Base-by-base conservation (phyloP, 169 alveolate genomes). In the Babesia gibsoni region DNA sequence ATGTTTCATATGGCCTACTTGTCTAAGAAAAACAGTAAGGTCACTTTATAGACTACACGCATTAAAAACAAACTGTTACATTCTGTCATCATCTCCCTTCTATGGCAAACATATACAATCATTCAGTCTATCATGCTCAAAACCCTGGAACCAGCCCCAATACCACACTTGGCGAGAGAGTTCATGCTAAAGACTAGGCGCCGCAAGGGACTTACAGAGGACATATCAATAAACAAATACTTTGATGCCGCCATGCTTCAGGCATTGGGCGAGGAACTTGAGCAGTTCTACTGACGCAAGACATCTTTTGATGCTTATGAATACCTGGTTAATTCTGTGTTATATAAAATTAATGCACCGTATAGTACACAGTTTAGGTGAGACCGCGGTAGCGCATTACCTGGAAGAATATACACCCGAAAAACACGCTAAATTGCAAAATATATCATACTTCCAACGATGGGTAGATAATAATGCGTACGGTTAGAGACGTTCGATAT, bases 141-240 rank as follows among this genome's bases (percentile, higher is more conserved):
- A 39, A 97, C 98, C 36, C 73, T 97, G 45, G 99, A 98, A 77
- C 99, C 99, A 3, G 96, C 99, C 30, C 98, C 99, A 18, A 94
- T 95, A 22, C 97, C 97, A 32, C 97, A 93, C 79, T 73, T 98
- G 43, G 99, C 99, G 16, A 90, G 99, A 42, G 99, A 98, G 74
- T 95, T 95, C 82, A 89, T 95, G 92, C 93, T 98, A 12, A 98
- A 98, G 90, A 97, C 99, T 48, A 84, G 99, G 57, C 91, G 99
- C 74, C 92, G 99, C 82, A 98, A 98, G 84, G 95, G 95, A 8
- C 58, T 91, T 48, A 45, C 91, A 4, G 95, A 91, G 73, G 96
- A 93, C 73, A 94, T 93, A 33, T 79, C 95, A 20, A 88, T 92
- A 29, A 92, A 92, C 86, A 85, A 89, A 78, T 93, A 84, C 88